Base-by-base conservation (phyloP, 768 basidiomycete genomes). In the Trametes elegans region DNA sequence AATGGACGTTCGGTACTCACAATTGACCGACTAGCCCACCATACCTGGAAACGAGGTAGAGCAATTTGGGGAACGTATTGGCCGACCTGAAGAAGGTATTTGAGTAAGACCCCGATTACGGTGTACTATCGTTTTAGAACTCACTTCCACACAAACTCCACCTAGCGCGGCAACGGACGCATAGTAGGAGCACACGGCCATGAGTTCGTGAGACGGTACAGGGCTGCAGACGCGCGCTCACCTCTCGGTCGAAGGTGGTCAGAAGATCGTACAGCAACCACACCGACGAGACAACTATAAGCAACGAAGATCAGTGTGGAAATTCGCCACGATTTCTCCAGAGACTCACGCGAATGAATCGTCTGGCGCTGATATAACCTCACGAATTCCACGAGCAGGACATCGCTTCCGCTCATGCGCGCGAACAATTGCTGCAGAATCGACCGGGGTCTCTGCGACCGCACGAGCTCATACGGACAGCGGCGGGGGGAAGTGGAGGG, bases 1-100 rank as follows among this genome's bases (percentile, higher is more conserved):
- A n/a, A n/a, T 32, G 7, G 31, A 32, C 31, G 31, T 32, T 7
- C 23, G 19, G 35, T 16, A 45, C 60, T 48, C 39, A 61, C 60
- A 49, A 29, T 32, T 58, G 56, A 14, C 47, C 43, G 10, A 38
- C 16, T 6, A 61, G 10, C 13, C 60, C 60, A 19, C 51, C 44
- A 48, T 61, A 61, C 39, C 60, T 48, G 4, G 60, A 61, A 19
- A 61, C 31, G 38, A 61, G 54, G 32, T 58, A 61, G 24, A 61
- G 53, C 23, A 29, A 43, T 41, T 61, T 61, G 6, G 60, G 60
- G 27, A 55, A 14, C 11, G 56, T 42, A 14, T 49, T 48, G 26
- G 53, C n/a, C 21, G 60, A 61, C 26, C 60, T 61, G 36, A 42
- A 47, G 35, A 16, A 10, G 26, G 34, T 16, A 9, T n/a, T 14